Evolutionary conservation across 2,329 filamentous ascomycete genomes (phyloP), one percentile per base, ranked within the genome.

Genomic region (Epichloe coenophiala): DNA sequence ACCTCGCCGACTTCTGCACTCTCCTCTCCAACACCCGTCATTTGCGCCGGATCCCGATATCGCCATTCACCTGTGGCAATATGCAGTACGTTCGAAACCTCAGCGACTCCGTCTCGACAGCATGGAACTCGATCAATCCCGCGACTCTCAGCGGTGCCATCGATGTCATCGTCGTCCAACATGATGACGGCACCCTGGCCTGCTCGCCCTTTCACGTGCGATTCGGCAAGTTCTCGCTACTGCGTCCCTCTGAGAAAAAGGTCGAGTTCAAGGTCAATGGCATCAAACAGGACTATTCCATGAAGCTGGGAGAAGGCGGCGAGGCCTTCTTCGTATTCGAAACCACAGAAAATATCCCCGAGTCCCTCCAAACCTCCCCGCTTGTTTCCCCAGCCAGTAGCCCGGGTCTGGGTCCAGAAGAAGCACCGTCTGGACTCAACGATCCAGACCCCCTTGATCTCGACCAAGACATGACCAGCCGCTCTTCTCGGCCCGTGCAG

Each of bases 291-390:
- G 77, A 93, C 58, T 96, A 95, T 72, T 83, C 93, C 45, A 98
- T 98, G 93, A 98, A 98, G 71, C 77, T 98, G 19, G 93, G 93
- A 43, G 93, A 98, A 65, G 93, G 88, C 48, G 93, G 93, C 57
- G 93, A 98, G 71, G 93, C 93, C 27, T 98, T 98, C 71, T 98
- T 98, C 68, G 89, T 98, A 56, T 97, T 98, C 62, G 89, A 97
- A 71, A 98, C 93, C 8, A 85, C 84, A 49, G 88, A 91, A 58
- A 84, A 81, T 60, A 93, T 98, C 53, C 93, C 93, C n/a, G 85
- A 87, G 65, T 88, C 86, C 51, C 72, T 97, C 63, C 93, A 97
- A 70, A 98, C 93, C 1, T 97, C 91, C 45, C 93, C 93, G 36
- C 74, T 97, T 48, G 86, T 94, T 48, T 96, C 90, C 23, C 93